A percentile compares a stretch with the other conserved stretches of the same genome.
These are phyloP conservation scores for Nothophoma quercina DNA, from an alignment of 2,329 filamentous ascomycete species.

Conservation along the genomic window DNA sequence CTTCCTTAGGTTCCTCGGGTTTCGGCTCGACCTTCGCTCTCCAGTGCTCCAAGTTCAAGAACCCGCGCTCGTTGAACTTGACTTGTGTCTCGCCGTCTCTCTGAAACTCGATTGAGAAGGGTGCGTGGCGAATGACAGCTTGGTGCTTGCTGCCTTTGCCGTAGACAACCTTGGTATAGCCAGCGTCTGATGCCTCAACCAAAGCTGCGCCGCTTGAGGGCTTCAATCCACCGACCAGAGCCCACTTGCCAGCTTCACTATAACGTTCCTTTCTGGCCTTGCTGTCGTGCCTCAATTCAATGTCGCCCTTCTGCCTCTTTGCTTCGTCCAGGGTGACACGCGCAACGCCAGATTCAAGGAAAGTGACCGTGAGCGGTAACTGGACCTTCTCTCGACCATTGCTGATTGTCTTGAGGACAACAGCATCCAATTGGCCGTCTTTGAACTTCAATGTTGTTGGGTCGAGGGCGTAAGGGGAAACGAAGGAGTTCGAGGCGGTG, in stretches of 20 bases:
- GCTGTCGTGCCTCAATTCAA: constrained; percentile 85
- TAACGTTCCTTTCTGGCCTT: constrained; percentile 89
- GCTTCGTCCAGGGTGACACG: constrained; percentile 92
- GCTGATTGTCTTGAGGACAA: constrained; percentile 80
- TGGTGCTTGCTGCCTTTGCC: constrained; percentile 79
- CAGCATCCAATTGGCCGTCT: constrained; percentile 79
- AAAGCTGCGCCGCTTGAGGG: constrained; percentile 76
- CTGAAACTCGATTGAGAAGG: constrained; percentile 86
- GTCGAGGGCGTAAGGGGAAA: constrained; percentile 80
- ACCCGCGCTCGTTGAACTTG: constrained; percentile 86
- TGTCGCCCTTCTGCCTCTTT: constrained; percentile 85
- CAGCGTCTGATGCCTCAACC: constrained; percentile 68
- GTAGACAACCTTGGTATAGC: constrained; percentile 77
- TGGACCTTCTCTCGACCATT: constrained; percentile 72
- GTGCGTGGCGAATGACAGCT: constrained; percentile 81
- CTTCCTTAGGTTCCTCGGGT: constrained; percentile 59
- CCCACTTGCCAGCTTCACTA: constrained; percentile 88
- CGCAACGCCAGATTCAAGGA: constrained; percentile 87
- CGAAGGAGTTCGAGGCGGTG: constrained; percentile 71
- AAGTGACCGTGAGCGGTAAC: constrained; percentile 84
- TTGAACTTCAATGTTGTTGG: constrained; percentile 76
- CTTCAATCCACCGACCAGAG: constrained; percentile 80
- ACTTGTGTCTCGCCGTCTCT: constrained; percentile 82
- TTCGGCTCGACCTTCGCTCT: constrained; percentile 82
- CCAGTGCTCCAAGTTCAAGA: constrained; percentile 97